Base-by-base conservation (phyloP, 2,329 filamentous ascomycete species). In the Aspergillus clavatus region DNA sequence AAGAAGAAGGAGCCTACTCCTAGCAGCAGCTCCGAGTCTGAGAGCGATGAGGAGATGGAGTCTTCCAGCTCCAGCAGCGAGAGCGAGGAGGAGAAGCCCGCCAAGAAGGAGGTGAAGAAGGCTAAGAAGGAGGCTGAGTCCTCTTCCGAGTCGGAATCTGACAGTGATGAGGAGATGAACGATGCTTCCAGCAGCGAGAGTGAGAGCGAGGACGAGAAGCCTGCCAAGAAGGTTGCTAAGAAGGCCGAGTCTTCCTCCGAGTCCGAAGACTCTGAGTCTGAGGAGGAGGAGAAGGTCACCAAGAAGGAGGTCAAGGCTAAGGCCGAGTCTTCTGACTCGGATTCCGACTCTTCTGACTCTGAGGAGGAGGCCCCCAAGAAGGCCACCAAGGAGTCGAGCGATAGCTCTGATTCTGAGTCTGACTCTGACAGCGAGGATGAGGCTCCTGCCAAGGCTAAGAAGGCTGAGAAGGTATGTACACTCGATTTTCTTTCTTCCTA, bases 1-100 rank as follows among this genome's bases (percentile, higher is more conserved):
- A 64, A 69, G 63, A 72, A 72, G 65, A 70, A 70, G 60, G 68
- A 51, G 28, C 54, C 56, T 53, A 67, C 68, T 41, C 63, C 66
- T 42, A 62, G 61, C 39, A 66, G 62, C 49, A 63, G 56, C 40
- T 63, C 63, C 33, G 59, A 62, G 44, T 64, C 59, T 44, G 45
- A 67, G 24, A 66, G 63, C 47, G 67, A 69, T 48, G 64, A 68
- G 46, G 67, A 69, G 47, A 67, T 59, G 54, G 57, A 69, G 53
- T 54, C 55, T 39, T 56, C 58, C 38, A 60, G 58, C 43, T 59
- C 57, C 36, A 59, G 55, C 41, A 58, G 53, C 33, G 62, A 67
- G 53, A 64, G 62, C 26, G 64, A 67, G 46, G 58, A 57, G 26
- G 60, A 61, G 42, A 61, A 67, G 50, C 42, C 51, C 2, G 41